Percentiles rank a stretch among this genome's conserved stretches.
These are phyloP conservation scores for Euryodendron excelsum DNA, from an alignment of 148 eudicot genomes.

Conservation along the genomic window DNA sequence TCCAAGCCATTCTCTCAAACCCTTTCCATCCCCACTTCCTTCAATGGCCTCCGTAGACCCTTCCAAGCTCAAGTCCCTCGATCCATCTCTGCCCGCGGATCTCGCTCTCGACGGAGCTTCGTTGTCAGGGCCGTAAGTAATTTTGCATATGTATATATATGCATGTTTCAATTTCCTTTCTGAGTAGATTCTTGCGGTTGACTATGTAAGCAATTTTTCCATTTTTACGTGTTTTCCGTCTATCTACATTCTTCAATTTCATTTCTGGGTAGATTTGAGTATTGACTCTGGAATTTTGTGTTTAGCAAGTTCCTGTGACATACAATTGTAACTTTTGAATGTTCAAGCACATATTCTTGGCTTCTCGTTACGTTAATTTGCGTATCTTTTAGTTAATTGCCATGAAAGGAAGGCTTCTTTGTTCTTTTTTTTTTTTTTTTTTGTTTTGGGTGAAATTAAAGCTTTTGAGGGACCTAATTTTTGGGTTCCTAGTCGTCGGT, in stretches of 20 bases:
- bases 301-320: too few species aligned
- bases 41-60: constrained; percentile 36
- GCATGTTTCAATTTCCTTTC: background rate
- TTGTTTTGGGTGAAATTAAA: too few species aligned
- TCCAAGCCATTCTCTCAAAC: constrained; percentile 28
- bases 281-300: background rate
- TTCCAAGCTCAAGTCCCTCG: constrained; percentile 29
- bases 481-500: too few species aligned
- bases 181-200: background rate
- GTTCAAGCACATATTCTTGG: too few species aligned
- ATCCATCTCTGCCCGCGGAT: constrained; percentile 32
- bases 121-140: constrained; percentile 58
- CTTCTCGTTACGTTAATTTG: too few species aligned
- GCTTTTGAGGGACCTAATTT: too few species aligned
- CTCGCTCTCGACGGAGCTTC: constrained; percentile 37
- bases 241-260: background rate
- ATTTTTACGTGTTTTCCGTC: too few species aligned
- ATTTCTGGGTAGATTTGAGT: background rate
- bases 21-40: constrained; percentile 35
- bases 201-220: too few species aligned
- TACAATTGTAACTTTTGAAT: background rate
- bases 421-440: too few species aligned
- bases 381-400: background rate
- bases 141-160: too few species aligned
- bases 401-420: background rate